Percentiles rank a stretch among this genome's conserved stretches.
These are phyloP conservation scores for Mortierella alpina DNA, from an alignment of 192 early-diverging fungal species.

Conservation along the genomic window DNA sequence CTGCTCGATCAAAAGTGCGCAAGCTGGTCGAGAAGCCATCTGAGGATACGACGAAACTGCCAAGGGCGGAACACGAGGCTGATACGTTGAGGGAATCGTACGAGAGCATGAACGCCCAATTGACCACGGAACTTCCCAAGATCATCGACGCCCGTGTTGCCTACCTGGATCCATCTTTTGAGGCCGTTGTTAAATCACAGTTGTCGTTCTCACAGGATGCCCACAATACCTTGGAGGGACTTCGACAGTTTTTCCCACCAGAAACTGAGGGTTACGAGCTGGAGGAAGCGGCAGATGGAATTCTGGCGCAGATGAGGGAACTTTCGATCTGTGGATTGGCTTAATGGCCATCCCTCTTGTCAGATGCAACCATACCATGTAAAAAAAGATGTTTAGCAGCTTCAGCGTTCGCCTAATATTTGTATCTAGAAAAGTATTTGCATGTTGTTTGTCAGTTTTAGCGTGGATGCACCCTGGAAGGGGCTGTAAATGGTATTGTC, in stretches of 20 bases:
- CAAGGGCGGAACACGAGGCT: conserved; percentile 84
- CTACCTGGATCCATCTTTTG: conserved; percentile 95
- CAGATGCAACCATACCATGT: not conserved
- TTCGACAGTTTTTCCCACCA: conserved; percentile 72
- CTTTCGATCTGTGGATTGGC: conserved; percentile 88
- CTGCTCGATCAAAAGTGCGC: conserved; percentile 72
- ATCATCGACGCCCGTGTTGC: conserved; percentile 89
- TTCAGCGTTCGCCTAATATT: too few species aligned
- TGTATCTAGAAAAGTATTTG: too few species aligned
- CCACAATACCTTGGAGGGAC: conserved; percentile 75
- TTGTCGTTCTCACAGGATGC: conserved; percentile 90
- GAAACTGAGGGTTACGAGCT: conserved; percentile 61
- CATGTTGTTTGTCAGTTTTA: too few species aligned
- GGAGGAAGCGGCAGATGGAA: conserved; percentile 82
- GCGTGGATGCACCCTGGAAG: too few species aligned
- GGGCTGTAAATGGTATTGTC: too few species aligned
- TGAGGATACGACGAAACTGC: conserved; percentile 74
- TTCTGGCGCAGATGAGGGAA: conserved; percentile 90
- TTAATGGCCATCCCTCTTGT: conserved; percentile 23
- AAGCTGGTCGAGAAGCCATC: conserved; percentile 86
- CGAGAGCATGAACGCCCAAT: conserved; percentile 82
- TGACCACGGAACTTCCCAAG: conserved; percentile 90
- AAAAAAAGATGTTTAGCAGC: not conserved
- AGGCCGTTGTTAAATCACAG: conserved; percentile 94
- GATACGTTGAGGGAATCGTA: conserved; percentile 81